Evolutionary conservation across 2,329 filamentous ascomycete species (phyloP).

Genomic region (Diaporthe australafricana): DNA sequence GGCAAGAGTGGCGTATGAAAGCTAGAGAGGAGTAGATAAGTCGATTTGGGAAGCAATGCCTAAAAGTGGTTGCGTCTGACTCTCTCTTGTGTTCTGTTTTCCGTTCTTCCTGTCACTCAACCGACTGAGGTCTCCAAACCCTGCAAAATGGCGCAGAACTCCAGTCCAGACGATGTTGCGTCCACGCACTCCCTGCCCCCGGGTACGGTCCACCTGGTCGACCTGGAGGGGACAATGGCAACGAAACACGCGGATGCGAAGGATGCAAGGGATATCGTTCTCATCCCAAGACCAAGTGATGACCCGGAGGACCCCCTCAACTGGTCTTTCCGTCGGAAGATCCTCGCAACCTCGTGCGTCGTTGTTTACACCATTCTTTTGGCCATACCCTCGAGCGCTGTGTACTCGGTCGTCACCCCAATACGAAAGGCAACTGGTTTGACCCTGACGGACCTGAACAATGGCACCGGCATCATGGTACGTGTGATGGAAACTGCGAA

Average conservation of each 20-base stretch:
- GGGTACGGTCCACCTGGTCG: slow-evolving; percentile 57
- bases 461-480: slow-evolving; percentile 53
- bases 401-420: slow-evolving; percentile 54
- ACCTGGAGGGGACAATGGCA: slow-evolving; percentile 46
- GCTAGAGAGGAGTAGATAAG: too few species aligned
- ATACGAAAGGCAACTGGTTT: slow-evolving; percentile 48
- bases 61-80: background rate
- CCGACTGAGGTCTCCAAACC: too few species aligned
- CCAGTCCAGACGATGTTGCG: background rate
- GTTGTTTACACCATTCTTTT: slow-evolving; percentile 54
- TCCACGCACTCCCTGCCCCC: background rate
- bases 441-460: slow-evolving; percentile 50
- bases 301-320: slow-evolving; percentile 55
- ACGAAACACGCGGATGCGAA: slow-evolving; percentile 43
- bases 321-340: slow-evolving; percentile 49
- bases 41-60: too few species aligned
- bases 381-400: slow-evolving; percentile 51
- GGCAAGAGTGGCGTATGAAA: too few species aligned
- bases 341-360: slow-evolving; percentile 45
- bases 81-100: background rate
- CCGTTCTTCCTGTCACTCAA: too few species aligned
- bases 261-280: slow-evolving; percentile 52
- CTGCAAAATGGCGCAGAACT: background rate
- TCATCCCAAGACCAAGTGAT: slow-evolving; percentile 50
- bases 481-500: background rate